Percentiles rank a stretch among this genome's conserved stretches.
Conservation (phyloP, 305 asterid species). For the Solanum hybrid region DNA sequence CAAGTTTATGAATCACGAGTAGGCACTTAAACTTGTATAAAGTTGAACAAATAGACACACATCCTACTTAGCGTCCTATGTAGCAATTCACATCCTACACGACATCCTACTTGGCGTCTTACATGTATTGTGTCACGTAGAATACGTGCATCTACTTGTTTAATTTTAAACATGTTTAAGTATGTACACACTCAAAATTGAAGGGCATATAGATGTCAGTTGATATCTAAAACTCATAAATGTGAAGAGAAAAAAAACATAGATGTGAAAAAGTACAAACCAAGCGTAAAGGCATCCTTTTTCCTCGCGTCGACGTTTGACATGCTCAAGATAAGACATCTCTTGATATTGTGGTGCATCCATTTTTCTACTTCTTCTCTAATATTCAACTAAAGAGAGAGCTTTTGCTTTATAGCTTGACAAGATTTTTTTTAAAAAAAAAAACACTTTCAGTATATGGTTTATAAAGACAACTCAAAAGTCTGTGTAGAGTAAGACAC, state of each 20-base stretch:
- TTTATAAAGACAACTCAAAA: background rate
- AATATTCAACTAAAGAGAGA: background rate
- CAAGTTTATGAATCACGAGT: background rate
- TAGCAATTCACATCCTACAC: background rate
- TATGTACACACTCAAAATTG: background rate
- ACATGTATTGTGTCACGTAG: background rate
- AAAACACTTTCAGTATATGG: background rate
- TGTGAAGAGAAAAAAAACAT: too few relatives aligned
- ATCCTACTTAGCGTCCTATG: background rate
- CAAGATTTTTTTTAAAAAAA: background rate
- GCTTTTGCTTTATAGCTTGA: background rate
- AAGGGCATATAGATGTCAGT: background rate
- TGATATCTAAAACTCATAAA: background rate
- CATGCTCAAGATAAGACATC: background rate
- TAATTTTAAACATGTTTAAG: background rate
- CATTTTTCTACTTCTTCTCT: background rate
- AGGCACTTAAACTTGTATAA: background rate
- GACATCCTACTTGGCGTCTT: background rate
- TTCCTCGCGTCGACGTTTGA: slow-evolving; percentile 5
- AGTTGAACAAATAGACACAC: background rate
- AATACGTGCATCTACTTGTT: background rate
- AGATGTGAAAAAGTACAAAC: background rate
- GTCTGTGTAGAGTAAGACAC: background rate
- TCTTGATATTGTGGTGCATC: background rate
- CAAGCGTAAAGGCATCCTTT: slow-evolving; percentile 23